Conservation (phyloP, 164 flowering plant genomes). For the Vitis labrusca region DNA sequence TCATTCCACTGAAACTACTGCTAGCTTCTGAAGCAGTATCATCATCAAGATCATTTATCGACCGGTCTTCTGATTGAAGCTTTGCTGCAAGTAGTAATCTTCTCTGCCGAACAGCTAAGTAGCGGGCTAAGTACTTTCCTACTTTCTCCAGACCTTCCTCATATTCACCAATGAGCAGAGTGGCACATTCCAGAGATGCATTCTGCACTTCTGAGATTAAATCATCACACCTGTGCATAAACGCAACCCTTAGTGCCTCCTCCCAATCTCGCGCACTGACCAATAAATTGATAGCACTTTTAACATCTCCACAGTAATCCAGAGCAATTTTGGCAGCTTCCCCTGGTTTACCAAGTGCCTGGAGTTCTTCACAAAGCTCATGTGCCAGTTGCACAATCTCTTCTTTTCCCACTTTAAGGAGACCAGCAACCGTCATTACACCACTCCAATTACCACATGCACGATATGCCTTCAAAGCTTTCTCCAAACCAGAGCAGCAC, state of each 20-base stretch:
- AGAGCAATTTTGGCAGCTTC: constrained; percentile 94
- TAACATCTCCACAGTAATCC: constrained; percentile 81
- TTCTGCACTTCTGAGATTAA: constrained; percentile 52
- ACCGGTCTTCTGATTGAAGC: constrained; percentile 63
- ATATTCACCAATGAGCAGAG: constrained; percentile 52
- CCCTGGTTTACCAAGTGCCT: constrained; percentile 85
- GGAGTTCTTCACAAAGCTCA: constrained; percentile 94
- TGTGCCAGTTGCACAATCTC: constrained; percentile 63
- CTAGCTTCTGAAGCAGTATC: constrained; percentile 91
- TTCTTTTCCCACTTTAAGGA: constrained; percentile 60
- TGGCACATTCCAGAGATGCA: constrained; percentile 79
- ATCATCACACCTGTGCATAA: constrained; percentile 63
- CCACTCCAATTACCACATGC: constrained; percentile 86
- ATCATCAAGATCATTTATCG: constrained; percentile 61
- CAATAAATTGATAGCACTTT: constrained; percentile 49
- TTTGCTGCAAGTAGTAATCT: constrained; percentile 86
- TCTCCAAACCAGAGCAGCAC: constrained; percentile 69
- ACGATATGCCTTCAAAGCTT: constrained; percentile 86
- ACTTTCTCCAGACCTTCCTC: constrained; percentile 89
- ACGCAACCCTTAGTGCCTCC: constrained; percentile 86
- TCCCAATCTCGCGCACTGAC: constrained; percentile 90
- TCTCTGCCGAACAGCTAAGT: constrained; percentile 93
- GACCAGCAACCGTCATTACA: constrained; percentile 81
- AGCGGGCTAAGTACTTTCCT: constrained; percentile 87
- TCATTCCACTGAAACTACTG: constrained; percentile 94